Evolutionary conservation across 345 rosid genomes (phyloP).

Genomic region (Gossypium anomalum): DNA sequence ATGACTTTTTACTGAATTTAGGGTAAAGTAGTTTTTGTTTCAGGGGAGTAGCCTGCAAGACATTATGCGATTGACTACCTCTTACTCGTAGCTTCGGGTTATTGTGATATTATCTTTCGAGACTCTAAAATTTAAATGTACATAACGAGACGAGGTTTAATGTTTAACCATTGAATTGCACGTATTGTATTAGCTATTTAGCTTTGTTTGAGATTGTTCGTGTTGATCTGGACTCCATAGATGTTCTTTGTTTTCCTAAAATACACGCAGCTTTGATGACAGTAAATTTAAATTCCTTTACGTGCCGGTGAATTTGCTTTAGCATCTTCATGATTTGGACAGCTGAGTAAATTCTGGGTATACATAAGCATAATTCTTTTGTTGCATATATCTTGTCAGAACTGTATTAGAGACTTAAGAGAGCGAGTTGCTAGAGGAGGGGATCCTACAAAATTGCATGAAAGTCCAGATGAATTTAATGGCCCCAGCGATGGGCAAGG

Average conservation of each 20-base stretch:
- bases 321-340: background rate
- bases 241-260: background rate
- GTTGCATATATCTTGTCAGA: conserved; percentile 32
- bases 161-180: background rate
- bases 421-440: conserved; percentile 83
- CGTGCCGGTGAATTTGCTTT: conserved; percentile 1
- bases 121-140: background rate
- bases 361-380: background rate
- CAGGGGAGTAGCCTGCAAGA: background rate
- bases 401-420: conserved; percentile 63
- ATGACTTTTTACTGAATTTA: background rate
- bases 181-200: background rate
- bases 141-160: background rate
- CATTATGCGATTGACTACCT: background rate
- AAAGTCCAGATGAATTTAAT: conserved; percentile 32
- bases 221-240: background rate
- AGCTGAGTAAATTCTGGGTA: background rate
- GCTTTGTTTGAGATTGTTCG: background rate
- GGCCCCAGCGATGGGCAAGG: conserved; percentile 47
- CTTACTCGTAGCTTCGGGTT: background rate
- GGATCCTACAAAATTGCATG: conserved; percentile 70
- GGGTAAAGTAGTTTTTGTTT: background rate
- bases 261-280: background rate
- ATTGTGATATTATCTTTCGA: background rate
- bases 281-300: background rate